Percentiles rank a stretch among this genome's conserved stretches.
Evolutionary conservation across 176 grass and related monocot species (phyloP).

Genomic region (Leersia perrieri): DNA sequence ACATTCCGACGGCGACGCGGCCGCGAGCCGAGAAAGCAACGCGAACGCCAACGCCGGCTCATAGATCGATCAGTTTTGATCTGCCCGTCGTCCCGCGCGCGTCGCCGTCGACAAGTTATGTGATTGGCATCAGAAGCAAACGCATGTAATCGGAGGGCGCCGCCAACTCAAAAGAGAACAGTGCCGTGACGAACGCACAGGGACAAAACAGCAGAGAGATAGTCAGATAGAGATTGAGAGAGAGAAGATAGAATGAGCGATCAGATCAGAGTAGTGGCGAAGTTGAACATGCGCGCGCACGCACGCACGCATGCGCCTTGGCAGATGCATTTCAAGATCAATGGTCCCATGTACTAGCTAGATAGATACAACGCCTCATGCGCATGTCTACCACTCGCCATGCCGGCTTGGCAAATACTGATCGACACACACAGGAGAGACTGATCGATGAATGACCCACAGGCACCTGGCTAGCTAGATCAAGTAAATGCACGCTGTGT

Average conservation of each 20-base stretch:
- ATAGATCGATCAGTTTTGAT: neutral
- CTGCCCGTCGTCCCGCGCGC: neutral
- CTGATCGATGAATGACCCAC: too few species aligned
- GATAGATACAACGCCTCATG: neutral
- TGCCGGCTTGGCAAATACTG: neutral
- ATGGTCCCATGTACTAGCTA: neutral
- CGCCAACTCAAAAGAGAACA: conserved; percentile 5
- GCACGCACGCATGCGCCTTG: neutral
- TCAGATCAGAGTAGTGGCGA: conserved; percentile 19
- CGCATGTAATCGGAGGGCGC: neutral
- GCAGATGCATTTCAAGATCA: neutral
- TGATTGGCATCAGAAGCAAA: neutral
- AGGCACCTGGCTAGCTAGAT: neutral
- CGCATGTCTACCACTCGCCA: neutral
- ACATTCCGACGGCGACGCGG: conserved; percentile 21
- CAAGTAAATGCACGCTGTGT: neutral
- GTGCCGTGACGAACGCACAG: conserved; percentile 5
- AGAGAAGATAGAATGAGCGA: conserved; percentile 2
- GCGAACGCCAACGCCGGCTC: neutral
- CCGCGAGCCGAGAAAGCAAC: conserved; percentile 5
- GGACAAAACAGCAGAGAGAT: neutral
- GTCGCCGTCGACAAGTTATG: neutral
- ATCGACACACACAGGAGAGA: neutral
- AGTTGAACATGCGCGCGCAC: neutral
- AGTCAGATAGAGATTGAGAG: neutral